These are phyloP conservation scores for Calonectria henricotiae DNA, from an alignment of 2,329 filamentous ascomycete species.

Conservation along the genomic window DNA sequence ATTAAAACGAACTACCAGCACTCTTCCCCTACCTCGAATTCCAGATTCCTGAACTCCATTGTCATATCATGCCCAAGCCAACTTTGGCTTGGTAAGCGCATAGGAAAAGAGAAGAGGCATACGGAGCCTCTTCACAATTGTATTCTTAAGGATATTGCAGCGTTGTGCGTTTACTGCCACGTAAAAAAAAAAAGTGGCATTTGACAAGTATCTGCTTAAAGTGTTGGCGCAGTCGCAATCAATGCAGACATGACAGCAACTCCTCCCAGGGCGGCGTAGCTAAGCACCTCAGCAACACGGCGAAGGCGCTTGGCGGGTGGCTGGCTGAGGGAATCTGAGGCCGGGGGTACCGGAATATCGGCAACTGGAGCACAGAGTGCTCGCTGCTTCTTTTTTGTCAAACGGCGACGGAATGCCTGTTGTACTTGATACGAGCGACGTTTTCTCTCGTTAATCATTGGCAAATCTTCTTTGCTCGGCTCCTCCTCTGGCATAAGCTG, in stretches of 20 bases:
- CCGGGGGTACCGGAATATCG: not conserved
- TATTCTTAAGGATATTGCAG: too few relatives aligned
- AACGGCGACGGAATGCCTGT: constrained; percentile 6
- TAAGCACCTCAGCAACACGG: constrained; percentile 57
- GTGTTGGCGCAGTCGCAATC: constrained; percentile 59
- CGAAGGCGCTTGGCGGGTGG: constrained; percentile 56
- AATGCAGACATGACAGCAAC: constrained; percentile 61
- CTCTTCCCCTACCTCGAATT: constrained; percentile 31
- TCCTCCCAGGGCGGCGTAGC: constrained; percentile 59
- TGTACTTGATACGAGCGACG: not conserved
- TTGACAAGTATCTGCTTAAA: constrained; percentile 24
- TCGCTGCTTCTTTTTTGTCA: constrained; percentile 8
- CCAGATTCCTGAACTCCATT: constrained; percentile 43
- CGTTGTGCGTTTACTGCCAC: not conserved
- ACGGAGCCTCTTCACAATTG: not conserved
- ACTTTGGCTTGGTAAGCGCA: not conserved
- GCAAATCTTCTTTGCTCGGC: not conserved
- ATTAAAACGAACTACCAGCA: constrained; percentile 9
- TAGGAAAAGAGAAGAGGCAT: not conserved
- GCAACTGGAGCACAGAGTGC: not conserved
- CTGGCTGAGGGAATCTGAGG: not conserved
- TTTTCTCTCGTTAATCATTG: not conserved
- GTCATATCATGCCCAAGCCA: constrained; percentile 24
- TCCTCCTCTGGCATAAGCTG: constrained; percentile 34
- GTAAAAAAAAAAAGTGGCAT: not conserved